A percentile compares a stretch with the other conserved stretches of the same genome.
Conservation (phyloP, 139 green algal species). For the Chlorella vulgaris region DNA sequence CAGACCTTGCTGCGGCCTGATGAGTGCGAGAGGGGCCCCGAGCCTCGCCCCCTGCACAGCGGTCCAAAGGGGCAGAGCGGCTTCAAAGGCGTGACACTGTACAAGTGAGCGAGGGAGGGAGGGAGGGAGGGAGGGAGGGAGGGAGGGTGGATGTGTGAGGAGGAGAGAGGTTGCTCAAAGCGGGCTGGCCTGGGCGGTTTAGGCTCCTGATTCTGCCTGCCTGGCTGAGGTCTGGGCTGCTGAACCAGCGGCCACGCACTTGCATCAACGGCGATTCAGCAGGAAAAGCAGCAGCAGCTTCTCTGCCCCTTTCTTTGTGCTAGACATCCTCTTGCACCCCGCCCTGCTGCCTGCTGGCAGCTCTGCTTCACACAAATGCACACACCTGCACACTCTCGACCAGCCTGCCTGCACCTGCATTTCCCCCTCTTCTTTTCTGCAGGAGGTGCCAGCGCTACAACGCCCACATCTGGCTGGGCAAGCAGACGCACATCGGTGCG, state of each 20-base stretch:
- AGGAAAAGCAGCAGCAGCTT: background rate
- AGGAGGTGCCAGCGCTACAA: slow-evolving; percentile 36
- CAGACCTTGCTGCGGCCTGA: background rate
- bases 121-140: too few relatives aligned
- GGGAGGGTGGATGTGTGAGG: too few relatives aligned
- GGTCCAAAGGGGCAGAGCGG: slow-evolving; percentile 31
- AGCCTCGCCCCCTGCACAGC: slow-evolving; percentile 10
- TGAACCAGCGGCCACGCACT: too few relatives aligned
- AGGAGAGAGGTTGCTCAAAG: too few relatives aligned
- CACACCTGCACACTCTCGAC: background rate
- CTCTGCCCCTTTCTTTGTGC: too few relatives aligned
- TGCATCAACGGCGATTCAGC: too few relatives aligned
- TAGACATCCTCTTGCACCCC: too few relatives aligned
- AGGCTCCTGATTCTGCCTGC: too few relatives aligned
- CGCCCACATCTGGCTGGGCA: slow-evolving; percentile 34
- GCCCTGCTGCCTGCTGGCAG: too few relatives aligned
- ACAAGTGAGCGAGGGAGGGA: background rate
- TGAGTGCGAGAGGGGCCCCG: background rate
- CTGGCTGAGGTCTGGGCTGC: too few relatives aligned
- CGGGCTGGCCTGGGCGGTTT: too few relatives aligned
- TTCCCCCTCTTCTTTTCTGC: background rate
- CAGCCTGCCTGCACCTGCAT: background rate
- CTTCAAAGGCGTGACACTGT: slow-evolving; percentile 25
- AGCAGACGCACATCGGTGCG: slow-evolving; percentile 33
- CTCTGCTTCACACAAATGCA: background rate